These are phyloP conservation scores for Penicillium hordei DNA, from an alignment of 2,329 filamentous ascomycete species.

Conservation along the genomic window DNA sequence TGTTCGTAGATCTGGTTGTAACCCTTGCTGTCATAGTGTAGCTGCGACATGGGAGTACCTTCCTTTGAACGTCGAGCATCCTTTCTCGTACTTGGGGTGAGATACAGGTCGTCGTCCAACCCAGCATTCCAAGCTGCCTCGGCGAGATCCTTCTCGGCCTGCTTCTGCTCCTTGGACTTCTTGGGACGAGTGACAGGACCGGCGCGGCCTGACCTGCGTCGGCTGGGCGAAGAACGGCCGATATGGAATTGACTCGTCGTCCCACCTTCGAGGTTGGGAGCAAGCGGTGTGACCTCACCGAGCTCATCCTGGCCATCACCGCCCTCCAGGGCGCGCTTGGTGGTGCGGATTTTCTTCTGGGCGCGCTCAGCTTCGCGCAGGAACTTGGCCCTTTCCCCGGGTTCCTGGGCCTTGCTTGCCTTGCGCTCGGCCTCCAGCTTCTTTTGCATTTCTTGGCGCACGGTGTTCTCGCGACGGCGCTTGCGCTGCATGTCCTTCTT, in stretches of 20 bases:
- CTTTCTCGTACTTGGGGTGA: constrained; percentile 57
- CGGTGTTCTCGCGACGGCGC: constrained; percentile 87
- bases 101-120: constrained; percentile 48
- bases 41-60: constrained; percentile 52
- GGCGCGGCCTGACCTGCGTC: constrained; percentile 56
- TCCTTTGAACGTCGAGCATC: constrained; percentile 45
- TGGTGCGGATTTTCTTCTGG: constrained; percentile 89
- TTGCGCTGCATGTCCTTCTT: constrained; percentile 99
- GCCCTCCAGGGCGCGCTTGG: constrained; percentile 81
- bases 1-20: constrained; percentile 98
- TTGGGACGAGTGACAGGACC: constrained; percentile 65
- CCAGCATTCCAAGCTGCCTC: constrained; percentile 80
- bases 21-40: constrained; percentile 79
- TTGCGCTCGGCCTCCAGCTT: constrained; percentile 75
- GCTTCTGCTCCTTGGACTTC: constrained; percentile 78
- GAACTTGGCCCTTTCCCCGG: constrained; percentile 76
- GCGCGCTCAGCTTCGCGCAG: constrained; percentile 84
- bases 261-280: constrained; percentile 80
- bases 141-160: constrained; percentile 71
- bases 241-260: constrained; percentile 82
- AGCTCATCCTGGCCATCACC: constrained; percentile 73
- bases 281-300: constrained; percentile 67
- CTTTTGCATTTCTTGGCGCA: constrained; percentile 83
- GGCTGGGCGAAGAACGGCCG: constrained; percentile 54
- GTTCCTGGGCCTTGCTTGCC: constrained; percentile 75